Percentiles rank a stretch among this genome's conserved stretches.
These are phyloP conservation scores for Hyphodiscus sp. DNA, from an alignment of 2,329 filamentous ascomycete genomes.

Conservation along the genomic window DNA sequence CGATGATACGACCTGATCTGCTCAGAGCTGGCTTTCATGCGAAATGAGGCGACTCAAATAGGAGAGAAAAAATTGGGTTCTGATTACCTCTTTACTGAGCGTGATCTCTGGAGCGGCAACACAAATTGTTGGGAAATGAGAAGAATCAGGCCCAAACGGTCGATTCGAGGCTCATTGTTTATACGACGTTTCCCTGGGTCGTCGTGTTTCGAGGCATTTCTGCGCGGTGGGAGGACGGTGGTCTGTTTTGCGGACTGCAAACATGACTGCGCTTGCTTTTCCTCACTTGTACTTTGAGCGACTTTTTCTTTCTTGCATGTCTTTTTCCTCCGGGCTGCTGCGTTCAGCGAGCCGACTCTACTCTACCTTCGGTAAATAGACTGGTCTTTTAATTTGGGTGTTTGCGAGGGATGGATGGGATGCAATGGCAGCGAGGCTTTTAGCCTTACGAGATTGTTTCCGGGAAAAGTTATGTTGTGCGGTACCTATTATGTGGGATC, in stretches of 20 bases:
- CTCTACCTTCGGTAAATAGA: constrained; percentile 17
- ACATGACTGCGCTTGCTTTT: constrained; percentile 9
- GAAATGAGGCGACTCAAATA: neutral
- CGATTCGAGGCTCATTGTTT: neutral
- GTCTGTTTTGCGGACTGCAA: constrained; percentile 6
- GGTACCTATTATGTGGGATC: neutral
- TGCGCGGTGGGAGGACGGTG: constrained; percentile 19
- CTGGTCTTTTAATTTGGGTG: constrained; percentile 9
- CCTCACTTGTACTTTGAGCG: constrained; percentile 13
- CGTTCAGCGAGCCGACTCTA: constrained; percentile 8
- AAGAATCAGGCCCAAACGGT: neutral
- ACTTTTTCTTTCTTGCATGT: constrained; percentile 25
- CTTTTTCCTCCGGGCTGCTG: constrained; percentile 8
- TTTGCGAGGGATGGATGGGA: neutral
- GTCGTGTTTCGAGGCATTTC: constrained; percentile 22
- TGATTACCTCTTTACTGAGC: constrained; percentile 27
- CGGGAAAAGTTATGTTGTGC: neutral
- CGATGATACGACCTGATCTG: neutral
- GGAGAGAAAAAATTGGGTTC: neutral
- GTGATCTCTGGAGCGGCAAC: constrained; percentile 12
- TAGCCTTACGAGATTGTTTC: neutral
- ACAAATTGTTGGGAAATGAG: constrained; percentile 1
- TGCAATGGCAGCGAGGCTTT: neutral
- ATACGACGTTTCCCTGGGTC: constrained; percentile 6
- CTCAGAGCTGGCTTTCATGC: neutral